Evolutionary conservation across 176 grass and related monocot species (phyloP).

Genomic region (Zoysia pacifica): DNA sequence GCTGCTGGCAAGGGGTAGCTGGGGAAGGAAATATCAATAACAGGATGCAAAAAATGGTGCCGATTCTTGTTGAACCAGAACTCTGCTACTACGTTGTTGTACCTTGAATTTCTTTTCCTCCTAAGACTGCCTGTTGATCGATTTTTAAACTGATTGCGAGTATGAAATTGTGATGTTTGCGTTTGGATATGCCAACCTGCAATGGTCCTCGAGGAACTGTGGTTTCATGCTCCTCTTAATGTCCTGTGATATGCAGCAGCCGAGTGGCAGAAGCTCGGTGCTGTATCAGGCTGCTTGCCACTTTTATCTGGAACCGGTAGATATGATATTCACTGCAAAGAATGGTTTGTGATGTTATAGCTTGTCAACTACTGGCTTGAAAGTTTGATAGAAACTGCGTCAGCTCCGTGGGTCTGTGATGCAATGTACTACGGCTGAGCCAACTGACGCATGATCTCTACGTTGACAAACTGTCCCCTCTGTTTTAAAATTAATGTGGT

Average conservation of each 20-base stretch:
- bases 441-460: too few species aligned
- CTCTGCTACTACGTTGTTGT: background rate
- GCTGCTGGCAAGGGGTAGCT: background rate
- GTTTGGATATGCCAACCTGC: background rate
- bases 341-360: too few species aligned
- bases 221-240: background rate
- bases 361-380: too few species aligned
- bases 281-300: background rate
- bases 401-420: too few species aligned
- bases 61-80: background rate
- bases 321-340: background rate
- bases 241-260: background rate
- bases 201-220: background rate
- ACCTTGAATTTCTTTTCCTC: background rate
- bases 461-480: too few species aligned
- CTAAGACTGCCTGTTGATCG: background rate
- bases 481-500: too few species aligned
- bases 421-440: too few species aligned
- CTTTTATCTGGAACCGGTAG: background rate
- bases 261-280: background rate
- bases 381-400: too few species aligned
- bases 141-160: slow-evolving; percentile 2
- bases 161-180: background rate
- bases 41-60: background rate
- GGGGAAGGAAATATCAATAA: background rate